Evolutionary conservation across 306 rosid species (phyloP), one percentile per base, ranked within the genome.

Genomic region (Datisca glomerata): DNA sequence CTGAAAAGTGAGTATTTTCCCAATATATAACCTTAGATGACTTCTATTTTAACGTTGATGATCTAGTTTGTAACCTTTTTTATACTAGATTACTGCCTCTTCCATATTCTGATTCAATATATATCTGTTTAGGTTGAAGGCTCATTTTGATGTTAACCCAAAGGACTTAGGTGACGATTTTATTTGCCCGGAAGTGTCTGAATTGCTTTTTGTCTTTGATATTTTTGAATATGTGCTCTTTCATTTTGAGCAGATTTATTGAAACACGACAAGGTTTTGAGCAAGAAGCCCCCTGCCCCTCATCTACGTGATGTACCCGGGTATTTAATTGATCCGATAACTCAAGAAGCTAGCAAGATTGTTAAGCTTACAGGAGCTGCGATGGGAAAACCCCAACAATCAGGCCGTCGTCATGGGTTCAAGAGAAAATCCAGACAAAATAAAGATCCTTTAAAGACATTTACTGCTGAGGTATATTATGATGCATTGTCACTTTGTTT

Each of bases 221-320:
- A 37, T 12, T 53, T 19, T 56, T 28, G 9, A 21, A 4, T 27
- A 34, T 10, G 18, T 16, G 21, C 28, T 45, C 15, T 69, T 41
- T 24, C 28, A 20, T 61, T 40, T 52, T 55, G 69, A 54, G 67
- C 80, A 81, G 98, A 75, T 70, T 69, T 80, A 27, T 65, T 89
- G 81, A 84, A 89, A 57, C 98, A 89, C 24, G 98, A 89, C 59
- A 89, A 89, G 63, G 61, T 72, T 65, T 55, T 89, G 46, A 89
- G 98, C 91, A 89, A 84, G 80, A 80, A 70, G 31, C 79, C 80
- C 45, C 91, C 89, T 12, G 83, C 97, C 37, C 21, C 86, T 12
- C 95, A 84, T 59, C 73, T 89, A 24, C 74, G 93, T 2, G 77
- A 75, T 45, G 84, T 84, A 29, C 98, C 95, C 1, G 93, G 77